phyloP scores from a whole-genome alignment of 306 rosid species.

The Gastrolobium villosum region DNA sequence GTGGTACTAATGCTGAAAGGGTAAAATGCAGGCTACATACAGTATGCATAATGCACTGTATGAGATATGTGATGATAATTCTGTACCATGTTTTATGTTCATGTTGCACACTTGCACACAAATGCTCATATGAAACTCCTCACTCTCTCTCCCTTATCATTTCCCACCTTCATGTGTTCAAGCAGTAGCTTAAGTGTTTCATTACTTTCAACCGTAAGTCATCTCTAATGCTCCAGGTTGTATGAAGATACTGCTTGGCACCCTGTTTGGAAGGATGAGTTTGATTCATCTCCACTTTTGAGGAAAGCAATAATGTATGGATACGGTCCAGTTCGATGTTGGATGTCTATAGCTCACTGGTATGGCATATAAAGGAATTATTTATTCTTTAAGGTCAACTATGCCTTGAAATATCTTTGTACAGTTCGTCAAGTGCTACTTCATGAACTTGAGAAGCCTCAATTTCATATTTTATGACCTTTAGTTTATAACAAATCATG shows the following conservation, averaged over 20 bases:
- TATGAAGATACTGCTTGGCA: conserved; percentile 96
- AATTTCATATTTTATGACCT: conserved; percentile 35
- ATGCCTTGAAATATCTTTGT: conserved; percentile 27
- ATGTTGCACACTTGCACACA: background rate
- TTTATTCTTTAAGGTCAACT: conserved; percentile 8
- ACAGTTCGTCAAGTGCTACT: conserved; percentile 32
- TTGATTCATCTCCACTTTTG: conserved; percentile 73
- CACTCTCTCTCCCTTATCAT: background rate
- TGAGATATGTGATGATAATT: conserved; percentile 15
- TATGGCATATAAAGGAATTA: conserved; percentile 39
- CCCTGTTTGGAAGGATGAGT: conserved; percentile 82
- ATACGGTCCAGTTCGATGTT: conserved; percentile 90
- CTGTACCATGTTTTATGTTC: background rate
- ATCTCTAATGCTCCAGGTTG: conserved; percentile 66
- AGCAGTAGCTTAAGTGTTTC: conserved; percentile 34
- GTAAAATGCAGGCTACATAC: conserved; percentile 12
- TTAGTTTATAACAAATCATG: conserved; percentile 25
- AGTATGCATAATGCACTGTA: conserved; percentile 5
- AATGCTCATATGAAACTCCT: background rate
- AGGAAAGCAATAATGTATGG: conserved; percentile 82
- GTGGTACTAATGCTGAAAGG: conserved; percentile 10
- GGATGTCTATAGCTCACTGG: conserved; percentile 99
- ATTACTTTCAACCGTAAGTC: conserved; percentile 34
- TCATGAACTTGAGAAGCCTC: conserved; percentile 37
- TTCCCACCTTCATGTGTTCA: background rate